Evolutionary conservation across 768 basidiomycete genomes (phyloP).

Genomic region (Podaxis rugospora): DNA sequence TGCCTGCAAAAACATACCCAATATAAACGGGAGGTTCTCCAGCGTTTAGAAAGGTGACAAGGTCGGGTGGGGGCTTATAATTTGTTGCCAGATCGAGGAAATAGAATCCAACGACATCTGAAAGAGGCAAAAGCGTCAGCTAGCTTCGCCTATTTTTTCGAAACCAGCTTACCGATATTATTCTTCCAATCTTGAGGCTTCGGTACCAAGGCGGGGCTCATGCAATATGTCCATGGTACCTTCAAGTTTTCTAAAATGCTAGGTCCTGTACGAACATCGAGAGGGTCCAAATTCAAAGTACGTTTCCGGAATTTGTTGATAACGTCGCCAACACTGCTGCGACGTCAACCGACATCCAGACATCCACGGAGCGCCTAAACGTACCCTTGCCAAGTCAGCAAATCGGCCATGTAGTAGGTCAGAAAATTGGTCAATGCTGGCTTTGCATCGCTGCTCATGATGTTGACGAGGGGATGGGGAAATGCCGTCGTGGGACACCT

Average conservation of each 20-base stretch:
- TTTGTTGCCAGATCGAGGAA: constrained; percentile 49
- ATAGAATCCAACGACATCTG: constrained; percentile 64
- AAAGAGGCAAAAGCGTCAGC: background rate
- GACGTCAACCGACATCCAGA: background rate
- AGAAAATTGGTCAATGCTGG: constrained; percentile 52
- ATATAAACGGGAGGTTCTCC: constrained; percentile 57
- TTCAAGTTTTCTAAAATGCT: constrained; percentile 47
- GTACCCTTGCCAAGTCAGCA: constrained; percentile 59
- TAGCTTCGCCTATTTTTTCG: background rate
- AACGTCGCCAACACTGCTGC: constrained; percentile 48
- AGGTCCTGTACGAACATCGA: constrained; percentile 46
- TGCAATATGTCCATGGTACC: constrained; percentile 62
- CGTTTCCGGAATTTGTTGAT: constrained; percentile 52
- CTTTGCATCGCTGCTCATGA: constrained; percentile 50
- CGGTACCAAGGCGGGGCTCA: constrained; percentile 53
- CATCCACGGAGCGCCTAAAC: constrained; percentile 9
- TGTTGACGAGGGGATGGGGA: constrained; percentile 60
- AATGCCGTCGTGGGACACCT: constrained; percentile 52
- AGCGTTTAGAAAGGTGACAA: constrained; percentile 41
- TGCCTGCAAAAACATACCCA: constrained; percentile 31
- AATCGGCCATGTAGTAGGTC: constrained; percentile 53
- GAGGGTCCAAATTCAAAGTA: constrained; percentile 43
- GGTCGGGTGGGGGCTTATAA: constrained; percentile 45
- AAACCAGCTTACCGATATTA: constrained; percentile 41
- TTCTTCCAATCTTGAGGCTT: constrained; percentile 63